Evolutionary conservation across 2,329 filamentous ascomycete species (phyloP).

Genomic region (Teratosphaeriaceae sp.): DNA sequence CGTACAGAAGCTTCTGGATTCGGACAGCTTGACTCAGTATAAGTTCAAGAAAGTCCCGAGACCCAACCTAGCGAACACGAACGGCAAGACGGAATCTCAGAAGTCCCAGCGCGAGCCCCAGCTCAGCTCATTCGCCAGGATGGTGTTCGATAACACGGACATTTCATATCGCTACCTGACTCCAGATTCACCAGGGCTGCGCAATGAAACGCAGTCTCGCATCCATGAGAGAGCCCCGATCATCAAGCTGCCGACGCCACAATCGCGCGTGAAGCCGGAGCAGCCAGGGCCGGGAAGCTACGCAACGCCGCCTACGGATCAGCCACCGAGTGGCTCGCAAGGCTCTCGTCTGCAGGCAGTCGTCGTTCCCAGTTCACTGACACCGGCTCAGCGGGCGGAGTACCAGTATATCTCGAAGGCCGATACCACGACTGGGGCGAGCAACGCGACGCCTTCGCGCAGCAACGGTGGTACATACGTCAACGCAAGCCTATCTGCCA

Average conservation of each 20-base stretch:
- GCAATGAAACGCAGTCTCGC: background rate
- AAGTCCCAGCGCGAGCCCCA: conserved; percentile 13
- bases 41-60: conserved; percentile 46
- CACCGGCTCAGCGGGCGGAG: conserved; percentile 27
- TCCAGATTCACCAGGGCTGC: conserved; percentile 20
- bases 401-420: conserved; percentile 21
- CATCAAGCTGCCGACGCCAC: background rate
- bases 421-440: conserved; percentile 1
- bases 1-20: conserved; percentile 65
- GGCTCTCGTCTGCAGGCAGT: conserved; percentile 5
- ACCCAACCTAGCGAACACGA: no score
- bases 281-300: background rate
- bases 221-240: background rate
- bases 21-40: conserved; percentile 62
- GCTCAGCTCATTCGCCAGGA: conserved; percentile 48
- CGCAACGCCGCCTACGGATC: background rate
- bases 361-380: conserved; percentile 21
- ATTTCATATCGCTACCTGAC: conserved; percentile 31
- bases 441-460: conserved; percentile 9
- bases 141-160: conserved; percentile 42
- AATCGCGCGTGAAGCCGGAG: background rate
- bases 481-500: conserved; percentile 14
- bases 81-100: conserved; percentile 7
- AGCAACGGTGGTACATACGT: conserved; percentile 10
- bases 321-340: conserved; percentile 1